Percentiles rank a stretch among this genome's conserved stretches.
Conservation (phyloP, 139 green algal species). For the Ostreobium quekettii region DNA sequence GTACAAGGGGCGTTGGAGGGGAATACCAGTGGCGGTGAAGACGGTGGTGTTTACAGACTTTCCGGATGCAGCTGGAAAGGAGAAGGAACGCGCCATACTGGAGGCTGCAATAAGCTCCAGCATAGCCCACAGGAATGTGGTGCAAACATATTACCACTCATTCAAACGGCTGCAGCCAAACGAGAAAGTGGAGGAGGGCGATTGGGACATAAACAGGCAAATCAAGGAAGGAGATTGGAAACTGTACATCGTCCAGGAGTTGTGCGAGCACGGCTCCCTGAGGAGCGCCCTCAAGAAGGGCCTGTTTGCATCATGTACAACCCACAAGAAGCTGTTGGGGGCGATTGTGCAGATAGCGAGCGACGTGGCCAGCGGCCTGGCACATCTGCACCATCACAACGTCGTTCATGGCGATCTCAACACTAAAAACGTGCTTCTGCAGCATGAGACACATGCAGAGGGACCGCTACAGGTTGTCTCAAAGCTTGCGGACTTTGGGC, state of each 20-base stretch:
- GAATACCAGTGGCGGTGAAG: constrained; percentile 16
- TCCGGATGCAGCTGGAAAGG: not conserved
- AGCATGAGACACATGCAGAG: too few species aligned
- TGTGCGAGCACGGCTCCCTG: constrained; percentile 24
- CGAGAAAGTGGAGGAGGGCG: too few species aligned
- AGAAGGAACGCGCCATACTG: not conserved
- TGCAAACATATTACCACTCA: not conserved
- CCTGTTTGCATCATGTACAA: too few species aligned
- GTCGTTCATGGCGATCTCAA: constrained; percentile 36
- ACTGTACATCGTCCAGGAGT: constrained; percentile 31
- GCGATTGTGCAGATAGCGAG: constrained; percentile 9
- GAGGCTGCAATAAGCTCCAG: constrained; percentile 1
- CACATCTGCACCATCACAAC: constrained; percentile 27
- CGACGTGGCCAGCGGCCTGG: constrained; percentile 28
- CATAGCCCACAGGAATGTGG: not conserved
- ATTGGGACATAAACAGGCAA: too few species aligned
- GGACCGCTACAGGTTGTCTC: too few species aligned
- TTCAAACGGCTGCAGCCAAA: not conserved
- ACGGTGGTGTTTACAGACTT: constrained; percentile 16
- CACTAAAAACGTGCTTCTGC: constrained; percentile 31
- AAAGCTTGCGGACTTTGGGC: constrained; percentile 26
- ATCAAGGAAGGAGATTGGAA: too few species aligned
- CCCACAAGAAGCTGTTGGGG: too few species aligned
- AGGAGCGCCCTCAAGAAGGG: constrained; percentile 13
- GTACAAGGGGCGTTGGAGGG: constrained; percentile 25